phyloP scores from a whole-genome alignment of 1,139 yeast genomes.

The Oligophagozyma castellii region DNA sequence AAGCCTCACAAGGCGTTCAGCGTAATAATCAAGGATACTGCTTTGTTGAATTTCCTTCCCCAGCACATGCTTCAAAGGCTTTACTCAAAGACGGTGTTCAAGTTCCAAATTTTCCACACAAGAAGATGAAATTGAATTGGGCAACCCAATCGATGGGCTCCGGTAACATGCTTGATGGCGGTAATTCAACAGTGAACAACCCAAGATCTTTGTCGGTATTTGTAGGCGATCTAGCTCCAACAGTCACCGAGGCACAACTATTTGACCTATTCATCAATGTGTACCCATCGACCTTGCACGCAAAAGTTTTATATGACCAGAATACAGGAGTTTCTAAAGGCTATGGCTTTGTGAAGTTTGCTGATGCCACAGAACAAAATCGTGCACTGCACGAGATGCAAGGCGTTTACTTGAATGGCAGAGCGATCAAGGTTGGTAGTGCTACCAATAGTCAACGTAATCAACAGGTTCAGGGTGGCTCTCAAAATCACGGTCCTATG shows the following conservation, averaged over 20 bases:
- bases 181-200: constrained; percentile 1
- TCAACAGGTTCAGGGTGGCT: constrained; percentile 2
- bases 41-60: constrained; percentile 51
- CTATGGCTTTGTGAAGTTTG: constrained; percentile 63
- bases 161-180: no score
- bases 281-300: constrained; percentile 51
- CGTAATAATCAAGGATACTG: constrained; percentile 56
- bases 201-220: constrained; percentile 44
- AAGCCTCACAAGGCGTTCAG: constrained; percentile 2
- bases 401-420: constrained; percentile 60
- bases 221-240: constrained; percentile 69
- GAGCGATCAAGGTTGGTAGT: constrained; percentile 59
- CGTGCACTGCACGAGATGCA: constrained; percentile 59
- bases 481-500: background rate
- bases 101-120: constrained; percentile 46
- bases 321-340: constrained; percentile 59
- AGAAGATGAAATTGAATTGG: constrained; percentile 59
- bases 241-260: constrained; percentile 57
- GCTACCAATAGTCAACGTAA: constrained; percentile 30
- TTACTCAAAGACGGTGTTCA: constrained; percentile 49
- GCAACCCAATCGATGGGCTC: constrained; percentile 45
- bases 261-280: constrained; percentile 51
- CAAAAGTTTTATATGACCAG: constrained; percentile 66
- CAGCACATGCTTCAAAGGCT: constrained; percentile 54
- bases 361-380: constrained; percentile 48